These are phyloP conservation scores for Candida buenavistaensis DNA, from an alignment of 1,139 yeast genomes.

Conservation along the genomic window DNA sequence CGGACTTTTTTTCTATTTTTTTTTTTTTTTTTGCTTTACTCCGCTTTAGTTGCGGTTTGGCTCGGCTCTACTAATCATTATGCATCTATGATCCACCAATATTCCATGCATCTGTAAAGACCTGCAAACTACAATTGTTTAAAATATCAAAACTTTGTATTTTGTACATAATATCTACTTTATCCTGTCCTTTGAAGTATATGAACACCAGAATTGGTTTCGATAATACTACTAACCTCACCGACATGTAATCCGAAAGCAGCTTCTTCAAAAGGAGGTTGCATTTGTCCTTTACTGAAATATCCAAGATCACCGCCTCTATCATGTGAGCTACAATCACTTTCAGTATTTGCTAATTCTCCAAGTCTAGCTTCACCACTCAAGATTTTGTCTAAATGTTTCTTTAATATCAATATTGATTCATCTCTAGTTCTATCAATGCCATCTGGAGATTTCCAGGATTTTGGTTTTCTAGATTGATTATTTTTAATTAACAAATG, in stretches of 20 bases:
- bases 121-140: no score
- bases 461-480: conserved; percentile 84
- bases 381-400: conserved; percentile 60
- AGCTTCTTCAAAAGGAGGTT: conserved; percentile 87
- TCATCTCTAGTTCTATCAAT: conserved; percentile 82
- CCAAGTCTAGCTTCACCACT: conserved; percentile 70
- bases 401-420: conserved; percentile 65
- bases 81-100: no score
- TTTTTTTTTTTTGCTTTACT: no score
- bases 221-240: conserved; percentile 79
- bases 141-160: no score
- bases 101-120: no score
- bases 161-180: conserved; percentile 4
- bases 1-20: no score
- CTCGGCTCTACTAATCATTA: no score
- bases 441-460: conserved; percentile 77
- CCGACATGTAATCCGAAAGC: conserved; percentile 81
- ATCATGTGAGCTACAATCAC: conserved; percentile 86
- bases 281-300: conserved; percentile 92
- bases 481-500: conserved; percentile 83
- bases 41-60: no score
- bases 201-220: conserved; percentile 90
- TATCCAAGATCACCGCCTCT: conserved; percentile 91
- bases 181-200: conserved; percentile 80
- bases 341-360: conserved; percentile 76